Base-by-base conservation (phyloP, 495 filamentous ascomycete species). In the Annulohypoxylon moriforme region DNA sequence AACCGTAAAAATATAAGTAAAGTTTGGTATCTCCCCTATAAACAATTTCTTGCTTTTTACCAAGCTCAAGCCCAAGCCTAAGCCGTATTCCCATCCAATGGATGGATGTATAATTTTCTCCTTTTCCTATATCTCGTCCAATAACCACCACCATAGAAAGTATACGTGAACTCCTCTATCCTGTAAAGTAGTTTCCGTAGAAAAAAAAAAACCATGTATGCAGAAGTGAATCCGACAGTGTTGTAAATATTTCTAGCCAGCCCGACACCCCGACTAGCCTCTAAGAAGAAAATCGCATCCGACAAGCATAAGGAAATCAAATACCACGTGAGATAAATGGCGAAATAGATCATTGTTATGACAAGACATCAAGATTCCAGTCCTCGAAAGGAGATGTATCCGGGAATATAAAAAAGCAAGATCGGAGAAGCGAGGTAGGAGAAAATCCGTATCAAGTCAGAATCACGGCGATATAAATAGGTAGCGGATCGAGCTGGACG, bases 21-120 rank as follows among this genome's bases (percentile, higher is more conserved):
- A 29, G 18, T 9, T 20, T 64, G 67, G 67, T 69, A 69, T 64
- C 60, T 38, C 60, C 40, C 42, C 67, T 13, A 60, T 44, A 10
- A 57, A 47, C 40, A 40, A 44, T 42, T 34, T 42, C 40, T 62
- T 63, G 29, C 18, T 38, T 42, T 42, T 16, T 33, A 11, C 38
- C 33, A 25, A 29, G 31, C n/a, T 24, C 31, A 6, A 3, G 31
- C 36, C 36, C 11, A 16, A 25, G 55, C 18, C 14, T 25, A 14
- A 29, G 18, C 10, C 27, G 4, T 49, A 20, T 36, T 25, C 42
- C 40, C 31, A 22, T 64, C 25, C 47, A 56, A 56, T n/a, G n/a
- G n/a, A n/a, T n/a, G n/a, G n/a, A n/a, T n/a, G n/a, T n/a, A n/a
- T n/a, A n/a, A n/a, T 65, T 46, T 36, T 36, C 27, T 47, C 52